Percentiles rank a stretch among this genome's conserved stretches.
Evolutionary conservation across 768 basidiomycete genomes (phyloP).

Genomic region (Cubamyces lactineus): DNA sequence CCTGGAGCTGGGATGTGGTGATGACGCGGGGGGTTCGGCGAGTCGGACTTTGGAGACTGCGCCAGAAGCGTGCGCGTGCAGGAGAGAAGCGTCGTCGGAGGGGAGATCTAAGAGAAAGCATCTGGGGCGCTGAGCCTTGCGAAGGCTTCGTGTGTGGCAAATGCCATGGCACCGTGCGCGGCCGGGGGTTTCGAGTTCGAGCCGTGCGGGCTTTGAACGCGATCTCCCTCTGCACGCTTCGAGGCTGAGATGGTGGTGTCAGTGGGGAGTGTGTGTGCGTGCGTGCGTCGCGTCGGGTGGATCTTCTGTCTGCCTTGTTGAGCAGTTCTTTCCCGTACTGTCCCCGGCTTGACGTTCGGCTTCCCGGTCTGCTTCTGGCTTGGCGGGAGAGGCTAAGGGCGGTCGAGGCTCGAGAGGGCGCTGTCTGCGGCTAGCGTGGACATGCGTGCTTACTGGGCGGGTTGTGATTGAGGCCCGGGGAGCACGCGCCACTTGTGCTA

Average conservation of each 20-base stretch:
- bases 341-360: too few species aligned
- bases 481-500: background rate
- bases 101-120: background rate
- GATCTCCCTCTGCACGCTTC: background rate
- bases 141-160: background rate
- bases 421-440: background rate
- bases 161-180: background rate
- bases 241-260: background rate
- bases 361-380: conserved; percentile 6
- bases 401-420: background rate
- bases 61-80: conserved; percentile 1
- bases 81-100: conserved; percentile 3
- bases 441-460: background rate
- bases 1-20: background rate
- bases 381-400: background rate
- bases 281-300: too few species aligned
- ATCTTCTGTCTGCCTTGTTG: conserved; percentile 6
- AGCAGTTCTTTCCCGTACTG: background rate
- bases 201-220: conserved; percentile 10
- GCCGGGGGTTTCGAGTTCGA: background rate
- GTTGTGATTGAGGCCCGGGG: background rate
- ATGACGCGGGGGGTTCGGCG: background rate
- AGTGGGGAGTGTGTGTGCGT: too few species aligned
- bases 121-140: background rate
- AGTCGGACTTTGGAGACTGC: too few species aligned